Base-by-base conservation (phyloP, 2,329 filamentous ascomycete genomes). In the Claviceps sp. region DNA sequence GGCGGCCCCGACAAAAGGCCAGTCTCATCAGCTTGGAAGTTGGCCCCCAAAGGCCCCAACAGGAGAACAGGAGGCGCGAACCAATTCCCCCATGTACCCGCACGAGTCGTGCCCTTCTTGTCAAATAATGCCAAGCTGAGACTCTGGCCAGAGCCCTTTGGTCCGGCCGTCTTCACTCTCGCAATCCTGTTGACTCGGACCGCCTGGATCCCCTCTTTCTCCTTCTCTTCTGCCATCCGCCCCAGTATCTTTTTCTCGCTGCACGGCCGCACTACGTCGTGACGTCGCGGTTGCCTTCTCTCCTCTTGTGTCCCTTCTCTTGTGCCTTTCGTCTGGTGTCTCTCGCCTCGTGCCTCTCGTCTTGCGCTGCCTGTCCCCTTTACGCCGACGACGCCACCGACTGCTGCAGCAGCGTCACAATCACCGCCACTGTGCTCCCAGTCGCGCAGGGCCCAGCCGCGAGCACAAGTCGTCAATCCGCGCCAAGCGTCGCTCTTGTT, bases 81-180 rank as follows among this genome's bases (percentile, higher is more conserved):
- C 37, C 41, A 38, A 30, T 37, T 16, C 42, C 45, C 34, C 42
- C 46, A 47, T 50, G 52, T 38, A 47, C 52, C 42, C 50, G 50
- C 50, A 54, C 43, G 50, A 54, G 18, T 54, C 53, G 53, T 54
- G 50, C 50, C 50, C 11, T 44, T 30, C 26, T 20, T 22, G 20
- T 26, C 30, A 54, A 49, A 52, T 44, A 38, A 54, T 50, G 26
- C 47, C 47, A 48, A 16, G 26, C 41, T 43, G 22, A 26, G 42
- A 26, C 22, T 26, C 42, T 26, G 42, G 20, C 13, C 42, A 40
- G 49, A 45, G 40, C 52, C 45, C 20, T 48, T 37, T 48, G 14
- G 22, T 22, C 45, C 50, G 24, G 30, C 24, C 47, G 18, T n/a
- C 24, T n/a, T 20, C 22, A 40, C 47, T 42, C 14, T 40, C 38